A percentile compares a stretch with the other conserved stretches of the same genome.
phyloP scores from a whole-genome alignment of 1,284 basidiomycete genomes.

The Irpex sp. region DNA sequence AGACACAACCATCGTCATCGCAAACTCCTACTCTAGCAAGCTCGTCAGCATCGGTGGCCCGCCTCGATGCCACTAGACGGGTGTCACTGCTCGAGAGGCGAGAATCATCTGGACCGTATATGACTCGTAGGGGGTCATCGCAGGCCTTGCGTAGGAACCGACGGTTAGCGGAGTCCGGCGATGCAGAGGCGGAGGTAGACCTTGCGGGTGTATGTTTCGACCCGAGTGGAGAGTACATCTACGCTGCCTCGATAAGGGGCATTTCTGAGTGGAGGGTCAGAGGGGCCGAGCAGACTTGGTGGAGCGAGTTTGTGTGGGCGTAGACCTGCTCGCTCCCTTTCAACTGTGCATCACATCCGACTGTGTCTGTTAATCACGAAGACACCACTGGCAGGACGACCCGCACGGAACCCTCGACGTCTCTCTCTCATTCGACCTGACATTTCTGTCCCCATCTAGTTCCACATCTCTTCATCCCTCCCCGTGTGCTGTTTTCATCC shows the following conservation, averaged over 20 bases:
- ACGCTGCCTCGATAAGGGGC: conserved; percentile 61
- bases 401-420: too few relatives aligned
- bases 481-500: too few relatives aligned
- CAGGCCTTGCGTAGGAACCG: conserved; percentile 9
- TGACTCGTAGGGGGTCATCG: conserved; percentile 11
- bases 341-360: too few relatives aligned
- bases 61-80: conserved; percentile 7
- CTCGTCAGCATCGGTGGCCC: not conserved
- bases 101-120: conserved; percentile 9
- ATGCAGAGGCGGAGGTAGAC: conserved; percentile 47
- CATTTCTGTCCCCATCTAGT: too few relatives aligned
- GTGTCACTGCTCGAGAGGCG: conserved; percentile 11
- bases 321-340: conserved; percentile 4
- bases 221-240: conserved; percentile 60
- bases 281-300: conserved; percentile 62
- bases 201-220: conserved; percentile 76
- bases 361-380: too few relatives aligned
- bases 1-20: conserved; percentile 5
- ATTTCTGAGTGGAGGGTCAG: conserved; percentile 64
- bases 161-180: conserved; percentile 12
- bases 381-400: too few relatives aligned
- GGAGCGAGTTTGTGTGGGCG: conserved; percentile 33
- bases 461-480: too few relatives aligned
- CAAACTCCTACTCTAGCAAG: not conserved
- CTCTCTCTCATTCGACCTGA: too few relatives aligned